These are phyloP conservation scores for Macrolepiota dolichaula DNA, from an alignment of 768 basidiomycete species.

Conservation along the genomic window DNA sequence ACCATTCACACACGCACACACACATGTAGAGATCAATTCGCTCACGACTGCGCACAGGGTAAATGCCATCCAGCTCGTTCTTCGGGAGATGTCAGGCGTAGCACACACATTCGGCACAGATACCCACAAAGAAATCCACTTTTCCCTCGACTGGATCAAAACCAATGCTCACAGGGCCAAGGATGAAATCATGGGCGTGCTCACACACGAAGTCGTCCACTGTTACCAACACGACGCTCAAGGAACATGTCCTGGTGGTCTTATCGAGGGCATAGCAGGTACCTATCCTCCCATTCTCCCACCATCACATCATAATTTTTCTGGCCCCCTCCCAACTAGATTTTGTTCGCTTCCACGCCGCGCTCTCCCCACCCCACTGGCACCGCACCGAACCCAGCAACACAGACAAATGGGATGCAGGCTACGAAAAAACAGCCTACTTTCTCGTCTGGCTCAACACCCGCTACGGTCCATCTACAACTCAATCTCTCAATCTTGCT, in stretches of 20 bases:
- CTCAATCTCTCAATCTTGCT: constrained; percentile 54
- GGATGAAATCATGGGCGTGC: constrained; percentile 68
- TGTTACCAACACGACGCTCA: constrained; percentile 70
- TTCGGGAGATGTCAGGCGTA: constrained; percentile 66
- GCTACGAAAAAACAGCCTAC: constrained; percentile 71
- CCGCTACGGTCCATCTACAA: constrained; percentile 47
- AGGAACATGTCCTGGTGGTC: constrained; percentile 60
- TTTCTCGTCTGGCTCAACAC: constrained; percentile 70
- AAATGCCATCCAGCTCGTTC: constrained; percentile 49
- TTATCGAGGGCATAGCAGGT: constrained; percentile 83
- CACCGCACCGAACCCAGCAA: constrained; percentile 31
- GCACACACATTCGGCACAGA: constrained; percentile 60
- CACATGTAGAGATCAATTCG: constrained; percentile 4
- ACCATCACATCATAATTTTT: neutral
- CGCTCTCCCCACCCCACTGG: constrained; percentile 72
- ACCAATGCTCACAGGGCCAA: constrained; percentile 35
- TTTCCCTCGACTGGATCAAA: constrained; percentile 64
- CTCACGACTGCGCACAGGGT: constrained; percentile 39
- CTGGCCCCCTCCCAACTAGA: constrained; percentile 34
- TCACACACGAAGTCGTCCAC: constrained; percentile 76
- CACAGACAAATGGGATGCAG: constrained; percentile 62
- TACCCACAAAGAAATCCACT: constrained; percentile 69
- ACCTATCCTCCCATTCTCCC: constrained; percentile 8
- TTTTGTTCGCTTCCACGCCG: constrained; percentile 63
- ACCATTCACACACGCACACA: neutral